Evolutionary conservation across 2,329 filamentous ascomycete genomes (phyloP), one percentile per base, ranked within the genome.

Genomic region (Mycogone perniciosa): DNA sequence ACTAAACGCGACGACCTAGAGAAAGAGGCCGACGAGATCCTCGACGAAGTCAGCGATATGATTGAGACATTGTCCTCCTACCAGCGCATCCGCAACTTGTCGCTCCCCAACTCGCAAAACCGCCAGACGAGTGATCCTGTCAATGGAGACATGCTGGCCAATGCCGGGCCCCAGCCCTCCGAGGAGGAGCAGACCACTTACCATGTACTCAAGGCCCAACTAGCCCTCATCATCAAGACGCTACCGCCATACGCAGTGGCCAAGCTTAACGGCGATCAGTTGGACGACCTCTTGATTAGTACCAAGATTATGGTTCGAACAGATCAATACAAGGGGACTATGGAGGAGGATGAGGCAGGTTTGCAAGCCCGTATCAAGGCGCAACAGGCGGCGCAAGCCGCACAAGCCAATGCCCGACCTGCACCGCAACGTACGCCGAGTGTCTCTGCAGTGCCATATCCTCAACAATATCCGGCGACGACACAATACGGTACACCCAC

Each of bases 241-340:
- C 71, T 96, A 8, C 90, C 90, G 1, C 90, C 90, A 1, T 93
- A 89, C 63, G 88, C 87, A 1, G 86, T 96, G 27, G 85, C 90
- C 5, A 92, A 93, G 61, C 73, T 96, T 54, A 85, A 95, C 60
- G 89, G 89, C 7, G 86, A 95, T 63, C 87, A 90, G 65, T 71
- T 95, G n/a, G 85, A 85, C 31, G 87, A 90, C 52, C 73, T 96
- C 44, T 85, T 88, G 55, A 86, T 95, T 63, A 92, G 85, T 69
- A 88, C 83, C 42, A 89, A 83, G 63, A 79, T 96, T 20, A 71
- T 89, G 53, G 74, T 95, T 43, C 81, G 87, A 54, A 82, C 79
- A 6, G 82, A 85, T 46, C 82, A 89, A 60, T 88, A 88, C 65
- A 80, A 79, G 56, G 90, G 90, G 4, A 81, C 86, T 4, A 84